These are phyloP conservation scores for Candida glucosophila DNA, from an alignment of 1,139 yeast species.

Conservation along the genomic window DNA sequence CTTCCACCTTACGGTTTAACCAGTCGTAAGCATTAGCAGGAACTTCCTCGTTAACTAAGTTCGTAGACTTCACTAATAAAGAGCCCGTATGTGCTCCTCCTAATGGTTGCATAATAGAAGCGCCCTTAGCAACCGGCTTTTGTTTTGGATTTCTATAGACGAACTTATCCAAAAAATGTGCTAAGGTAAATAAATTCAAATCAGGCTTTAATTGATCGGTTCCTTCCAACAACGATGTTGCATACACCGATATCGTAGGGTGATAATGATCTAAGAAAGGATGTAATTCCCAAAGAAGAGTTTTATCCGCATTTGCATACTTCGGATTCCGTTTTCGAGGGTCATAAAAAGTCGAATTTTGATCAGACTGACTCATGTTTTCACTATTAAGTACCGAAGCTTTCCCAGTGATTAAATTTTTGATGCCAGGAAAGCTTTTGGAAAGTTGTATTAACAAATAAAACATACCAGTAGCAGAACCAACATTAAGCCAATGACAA, in stretches of 20 bases:
- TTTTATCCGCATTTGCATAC: constrained; percentile 69
- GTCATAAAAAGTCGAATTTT: constrained; percentile 45
- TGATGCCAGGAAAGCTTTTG: constrained; percentile 33
- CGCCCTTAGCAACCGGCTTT: constrained; percentile 63
- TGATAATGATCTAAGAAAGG: constrained; percentile 78
- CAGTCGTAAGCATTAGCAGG: constrained; percentile 85
- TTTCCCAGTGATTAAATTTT: constrained; percentile 35
- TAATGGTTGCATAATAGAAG: constrained; percentile 95
- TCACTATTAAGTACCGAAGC: not conserved
- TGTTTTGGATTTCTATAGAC: constrained; percentile 90
- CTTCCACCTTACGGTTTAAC: constrained; percentile 55
- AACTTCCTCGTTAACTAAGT: constrained; percentile 30
- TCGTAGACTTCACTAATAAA: constrained; percentile 62
- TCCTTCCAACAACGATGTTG: constrained; percentile 50
- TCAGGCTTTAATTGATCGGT: constrained; percentile 59
- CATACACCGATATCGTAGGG: constrained; percentile 84
- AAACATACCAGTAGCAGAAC: constrained; percentile 86
- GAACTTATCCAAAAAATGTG: constrained; percentile 91
- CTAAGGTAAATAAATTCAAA: constrained; percentile 74
- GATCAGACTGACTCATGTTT: constrained; percentile 13
- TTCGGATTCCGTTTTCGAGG: constrained; percentile 87
- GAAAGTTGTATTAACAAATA: constrained; percentile 62
- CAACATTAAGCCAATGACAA: constrained; percentile 78
- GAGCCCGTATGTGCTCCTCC: constrained; percentile 84
- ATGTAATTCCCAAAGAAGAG: constrained; percentile 81